phyloP scores from a whole-genome alignment of 2,329 filamentous ascomycete genomes.

The Xylariaceae sp. region DNA sequence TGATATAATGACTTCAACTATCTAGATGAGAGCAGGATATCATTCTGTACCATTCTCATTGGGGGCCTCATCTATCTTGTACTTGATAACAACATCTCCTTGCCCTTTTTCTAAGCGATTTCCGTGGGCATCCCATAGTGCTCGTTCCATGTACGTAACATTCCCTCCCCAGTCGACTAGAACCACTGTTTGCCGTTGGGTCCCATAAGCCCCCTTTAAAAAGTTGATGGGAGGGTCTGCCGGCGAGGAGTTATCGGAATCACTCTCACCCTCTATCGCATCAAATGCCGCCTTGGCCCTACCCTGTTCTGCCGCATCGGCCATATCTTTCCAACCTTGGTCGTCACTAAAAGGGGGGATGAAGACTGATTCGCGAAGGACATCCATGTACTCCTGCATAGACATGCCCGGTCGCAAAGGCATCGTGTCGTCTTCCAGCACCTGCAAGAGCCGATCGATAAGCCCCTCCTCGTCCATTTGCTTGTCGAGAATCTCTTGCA shows the following conservation, averaged over 20 bases:
- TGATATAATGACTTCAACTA: background rate
- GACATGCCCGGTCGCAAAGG: constrained; percentile 40
- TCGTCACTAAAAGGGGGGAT: constrained; percentile 53
- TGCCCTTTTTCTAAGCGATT: constrained; percentile 48
- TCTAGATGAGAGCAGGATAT: background rate
- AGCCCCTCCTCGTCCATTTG: constrained; percentile 43
- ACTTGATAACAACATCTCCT: constrained; percentile 52
- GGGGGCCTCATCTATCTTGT: constrained; percentile 45
- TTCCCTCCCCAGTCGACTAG: constrained; percentile 59
- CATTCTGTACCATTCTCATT: background rate
- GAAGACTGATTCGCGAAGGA: constrained; percentile 57
- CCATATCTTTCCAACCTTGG: constrained; percentile 42
- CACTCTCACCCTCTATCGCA: constrained; percentile 35
- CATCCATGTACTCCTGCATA: constrained; percentile 49
- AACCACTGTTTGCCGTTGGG: constrained; percentile 58
- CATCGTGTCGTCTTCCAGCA: constrained; percentile 55
- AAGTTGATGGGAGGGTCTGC: constrained; percentile 41
- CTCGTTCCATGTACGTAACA: constrained; percentile 54
- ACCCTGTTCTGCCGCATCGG: constrained; percentile 36
- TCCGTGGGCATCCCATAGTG: constrained; percentile 55
- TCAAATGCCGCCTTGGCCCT: constrained; percentile 36
- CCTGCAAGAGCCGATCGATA: constrained; percentile 45
- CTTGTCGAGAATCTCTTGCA: constrained; percentile 38
- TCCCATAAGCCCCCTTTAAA: constrained; percentile 58
- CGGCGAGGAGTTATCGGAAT: constrained; percentile 34